Base-by-base conservation (phyloP, 305 asterid species). In the Fraxinus platypoda region DNA sequence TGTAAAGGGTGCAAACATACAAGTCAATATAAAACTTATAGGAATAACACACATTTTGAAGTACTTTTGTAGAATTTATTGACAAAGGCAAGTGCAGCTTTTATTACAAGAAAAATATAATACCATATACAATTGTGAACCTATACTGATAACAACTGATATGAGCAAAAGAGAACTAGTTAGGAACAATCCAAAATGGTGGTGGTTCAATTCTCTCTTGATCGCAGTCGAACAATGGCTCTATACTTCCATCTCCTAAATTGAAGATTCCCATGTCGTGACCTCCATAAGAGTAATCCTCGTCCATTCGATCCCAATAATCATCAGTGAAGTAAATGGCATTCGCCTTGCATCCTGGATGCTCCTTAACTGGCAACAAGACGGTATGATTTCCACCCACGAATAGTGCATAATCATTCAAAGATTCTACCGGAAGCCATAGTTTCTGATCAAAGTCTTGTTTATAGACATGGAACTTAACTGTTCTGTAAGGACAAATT, bases 311-410 rank as follows among this genome's bases (percentile, higher is more conserved):
- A 6, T 83, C 88, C 88, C 88, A 84, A 2, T 80, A 85, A 83
- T 88, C 87, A 64, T 88, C 88, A 0, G 88, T 88, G n/a, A 88
- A 90, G 57, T 85, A 87, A 21, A 88, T 84, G 0, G 87, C 35
- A 13, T 81, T 85, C 54, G 7, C 70, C 19, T 80, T 78, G 64
- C 82, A 33, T 12, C 49, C 70, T 7, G 13, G 7, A 57, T 25
- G n/a, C 49, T 30, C 80, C 9, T 17, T 26, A 8, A 31, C 75
- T 4, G 76, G 6, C 26, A 87, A 11, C 74, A 85, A 70, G 38
- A 21, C n/a, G 0, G 87, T 21, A 0, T 90, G 83, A 64, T 85
- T 90, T 21, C 88, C 89, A 0, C 91, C 90, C 80, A 86, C 4
- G 30, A 88, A 86, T 62, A 88, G 0, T 1, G 82, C 74, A 0